Conservation (phyloP, 2,329 filamentous ascomycete genomes). For the Trichophyton mentagrophytes region DNA sequence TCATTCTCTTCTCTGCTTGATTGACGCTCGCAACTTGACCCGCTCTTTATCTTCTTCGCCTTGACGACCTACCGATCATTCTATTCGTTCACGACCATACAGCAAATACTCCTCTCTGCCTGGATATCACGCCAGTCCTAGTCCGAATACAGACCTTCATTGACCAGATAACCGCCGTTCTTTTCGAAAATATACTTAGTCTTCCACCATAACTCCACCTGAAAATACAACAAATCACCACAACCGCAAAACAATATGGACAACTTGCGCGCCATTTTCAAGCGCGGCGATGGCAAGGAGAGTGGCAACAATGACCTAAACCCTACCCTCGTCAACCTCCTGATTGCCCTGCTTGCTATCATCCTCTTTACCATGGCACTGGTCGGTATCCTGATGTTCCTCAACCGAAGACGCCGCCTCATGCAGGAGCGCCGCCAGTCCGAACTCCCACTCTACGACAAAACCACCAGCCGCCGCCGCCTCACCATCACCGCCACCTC, state of each 20-base stretch:
- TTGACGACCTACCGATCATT: too few relatives aligned
- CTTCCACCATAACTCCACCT: too few relatives aligned
- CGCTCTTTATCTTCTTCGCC: slow-evolving; percentile 7
- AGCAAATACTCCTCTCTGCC: too few relatives aligned
- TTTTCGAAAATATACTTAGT: too few relatives aligned
- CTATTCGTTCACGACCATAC: too few relatives aligned
- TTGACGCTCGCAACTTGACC: slow-evolving; percentile 6
- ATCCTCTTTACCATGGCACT: slow-evolving; percentile 59
- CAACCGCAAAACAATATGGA: slow-evolving; percentile 22
- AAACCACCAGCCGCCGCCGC: slow-evolving; percentile 40
- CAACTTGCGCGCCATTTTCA: slow-evolving; percentile 35
- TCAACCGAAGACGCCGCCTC: slow-evolving; percentile 53
- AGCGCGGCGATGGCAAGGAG: slow-evolving; percentile 36
- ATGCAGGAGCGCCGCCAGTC: slow-evolving; percentile 33
- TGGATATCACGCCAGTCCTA: slow-evolving; percentile 4
- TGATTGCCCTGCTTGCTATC: slow-evolving; percentile 68
- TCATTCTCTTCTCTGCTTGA: slow-evolving; percentile 25
- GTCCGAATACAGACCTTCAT: not conserved
- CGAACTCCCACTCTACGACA: slow-evolving; percentile 54
- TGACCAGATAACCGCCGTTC: not conserved
- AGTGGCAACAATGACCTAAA: slow-evolving; percentile 35
- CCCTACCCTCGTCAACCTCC: slow-evolving; percentile 55
- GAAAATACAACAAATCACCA: not conserved
- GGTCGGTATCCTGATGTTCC: slow-evolving; percentile 54
- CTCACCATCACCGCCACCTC: slow-evolving; percentile 46